Percentiles rank a stretch among this genome's conserved stretches.
Conservation (phyloP, 1,284 basidiomycete genomes). For the Ganoderma sp. region DNA sequence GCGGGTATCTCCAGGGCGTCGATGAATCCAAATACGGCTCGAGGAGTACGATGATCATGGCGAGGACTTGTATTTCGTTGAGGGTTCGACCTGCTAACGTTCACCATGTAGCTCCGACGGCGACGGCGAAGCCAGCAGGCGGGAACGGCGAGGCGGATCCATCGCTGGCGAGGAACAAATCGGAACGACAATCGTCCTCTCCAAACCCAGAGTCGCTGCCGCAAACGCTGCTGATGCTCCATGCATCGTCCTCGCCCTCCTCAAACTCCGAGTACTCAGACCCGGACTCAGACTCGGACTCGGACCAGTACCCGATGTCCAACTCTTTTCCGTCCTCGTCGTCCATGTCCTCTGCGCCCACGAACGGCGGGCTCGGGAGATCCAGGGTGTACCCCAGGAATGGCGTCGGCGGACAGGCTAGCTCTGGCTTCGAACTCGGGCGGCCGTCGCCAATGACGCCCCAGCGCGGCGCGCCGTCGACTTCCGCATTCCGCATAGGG, state of each 20-base stretch:
- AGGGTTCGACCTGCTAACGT: too few relatives aligned
- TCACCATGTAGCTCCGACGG: neutral
- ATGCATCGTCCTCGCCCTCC: neutral
- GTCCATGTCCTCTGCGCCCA: neutral
- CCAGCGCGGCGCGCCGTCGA: neutral
- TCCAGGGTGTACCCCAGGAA: neutral
- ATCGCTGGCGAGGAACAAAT: neutral
- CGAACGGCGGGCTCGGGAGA: neutral
- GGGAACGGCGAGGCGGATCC: neutral
- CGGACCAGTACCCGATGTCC: neutral
- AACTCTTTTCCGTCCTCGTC: neutral
- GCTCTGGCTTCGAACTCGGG: neutral
- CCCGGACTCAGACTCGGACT: neutral
- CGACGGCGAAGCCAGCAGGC: neutral
- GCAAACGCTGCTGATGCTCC: neutral
- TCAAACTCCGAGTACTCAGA: neutral
- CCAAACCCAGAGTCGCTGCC: neutral
- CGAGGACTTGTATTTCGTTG: too few relatives aligned
- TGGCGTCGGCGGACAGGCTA: neutral
- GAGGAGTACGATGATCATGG: too few relatives aligned
- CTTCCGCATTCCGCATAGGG: neutral
- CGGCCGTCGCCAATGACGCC: slow-evolving; percentile 7
- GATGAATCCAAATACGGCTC: too few relatives aligned
- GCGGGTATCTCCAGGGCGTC: too few relatives aligned
- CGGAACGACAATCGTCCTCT: neutral